Base-by-base conservation (phyloP, 2,329 filamentous ascomycete genomes). In the Fusarium caatingaense region DNA sequence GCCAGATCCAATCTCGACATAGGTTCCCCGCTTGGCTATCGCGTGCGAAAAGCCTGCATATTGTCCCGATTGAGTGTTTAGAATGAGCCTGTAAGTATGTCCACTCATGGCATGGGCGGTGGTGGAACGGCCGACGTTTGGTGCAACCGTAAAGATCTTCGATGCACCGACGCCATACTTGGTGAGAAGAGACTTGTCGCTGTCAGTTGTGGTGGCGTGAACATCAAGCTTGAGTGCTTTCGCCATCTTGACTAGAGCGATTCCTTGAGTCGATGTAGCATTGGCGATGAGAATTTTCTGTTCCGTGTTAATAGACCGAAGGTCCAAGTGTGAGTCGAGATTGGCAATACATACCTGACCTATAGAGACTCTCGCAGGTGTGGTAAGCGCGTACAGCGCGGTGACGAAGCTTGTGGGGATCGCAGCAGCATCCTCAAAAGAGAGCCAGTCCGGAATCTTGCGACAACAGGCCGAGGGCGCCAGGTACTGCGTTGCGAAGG, bases 231-330 rank as follows among this genome's bases (percentile, higher is more conserved):
- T 70, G 2, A 73, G 62, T 0, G 66, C 68, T 13, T 30, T 73
- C 18, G 71, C 68, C 11, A 21, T 65, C 28, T 73, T 73, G 32
- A 72, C 57, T 20, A 73, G 40, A 42, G 71, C 71, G 21, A 73
- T 70, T 41, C 71, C 71, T 57, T 73, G 71, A 11, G 28, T 57
- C 4, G 71, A 65, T 0, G 57, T 63, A 20, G 66, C 71, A 32
- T 73, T 72, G 27, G 69, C 15, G 34, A 73, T 20, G 16, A 73
- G 71, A 34, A 73, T 57, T 65, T 72, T 73, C 71, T 72, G 3
- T 25, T 2, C 4, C 3, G 23, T 34, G 45, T 72, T 42, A 72
- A 10, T 34, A 23, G 3, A 10, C 18, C 2, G 16, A 12, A 8
- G 16, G 6, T 12, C 1, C 0, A 13, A 6, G 8, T 6, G 13